These are phyloP conservation scores for Nitzschia putrida DNA, from an alignment of 108 stramenopile genomes.

Conservation along the genomic window DNA sequence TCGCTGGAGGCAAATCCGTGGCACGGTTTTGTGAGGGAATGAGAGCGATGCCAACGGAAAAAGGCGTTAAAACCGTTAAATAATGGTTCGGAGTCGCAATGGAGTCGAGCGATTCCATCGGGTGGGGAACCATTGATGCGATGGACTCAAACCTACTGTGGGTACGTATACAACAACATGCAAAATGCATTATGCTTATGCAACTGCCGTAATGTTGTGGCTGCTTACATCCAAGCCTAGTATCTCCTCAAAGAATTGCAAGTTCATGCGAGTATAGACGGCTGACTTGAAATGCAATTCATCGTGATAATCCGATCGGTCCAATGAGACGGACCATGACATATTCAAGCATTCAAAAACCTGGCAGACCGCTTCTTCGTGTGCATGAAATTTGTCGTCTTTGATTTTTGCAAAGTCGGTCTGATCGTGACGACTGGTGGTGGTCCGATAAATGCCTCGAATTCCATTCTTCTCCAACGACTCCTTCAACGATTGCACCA, in stretches of 20 bases:
- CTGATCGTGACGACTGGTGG: conserved; percentile 20
- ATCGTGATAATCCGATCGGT: conserved; percentile 5
- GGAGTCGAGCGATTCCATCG: too few species aligned
- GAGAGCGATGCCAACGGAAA: too few species aligned
- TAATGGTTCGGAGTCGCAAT: too few species aligned
- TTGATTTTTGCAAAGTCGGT: not conserved
- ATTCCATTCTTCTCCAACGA: conserved; percentile 27
- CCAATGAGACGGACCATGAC: conserved; percentile 8
- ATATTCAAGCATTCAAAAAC: conserved; percentile 16
- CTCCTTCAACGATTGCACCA: not conserved
- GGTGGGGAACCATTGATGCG: too few species aligned
- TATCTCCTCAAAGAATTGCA: conserved; percentile 13
- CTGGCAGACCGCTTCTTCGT: conserved; percentile 11
- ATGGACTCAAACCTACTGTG: too few species aligned
- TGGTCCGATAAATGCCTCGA: conserved; percentile 37
- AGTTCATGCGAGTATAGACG: conserved; percentile 5
- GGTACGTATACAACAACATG: too few species aligned
- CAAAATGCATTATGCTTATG: too few species aligned
- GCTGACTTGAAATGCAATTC: conserved; percentile 9
- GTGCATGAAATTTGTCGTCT: not conserved
- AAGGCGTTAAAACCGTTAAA: too few species aligned
- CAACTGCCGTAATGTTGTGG: too few species aligned
- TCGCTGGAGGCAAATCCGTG: too few species aligned
- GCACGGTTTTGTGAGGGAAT: too few species aligned
- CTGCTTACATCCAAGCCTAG: not conserved